Percentiles rank a stretch among this genome's conserved stretches.
These are phyloP conservation scores for Alternaria dauci DNA, from an alignment of 2,329 filamentous ascomycete genomes.

Conservation along the genomic window DNA sequence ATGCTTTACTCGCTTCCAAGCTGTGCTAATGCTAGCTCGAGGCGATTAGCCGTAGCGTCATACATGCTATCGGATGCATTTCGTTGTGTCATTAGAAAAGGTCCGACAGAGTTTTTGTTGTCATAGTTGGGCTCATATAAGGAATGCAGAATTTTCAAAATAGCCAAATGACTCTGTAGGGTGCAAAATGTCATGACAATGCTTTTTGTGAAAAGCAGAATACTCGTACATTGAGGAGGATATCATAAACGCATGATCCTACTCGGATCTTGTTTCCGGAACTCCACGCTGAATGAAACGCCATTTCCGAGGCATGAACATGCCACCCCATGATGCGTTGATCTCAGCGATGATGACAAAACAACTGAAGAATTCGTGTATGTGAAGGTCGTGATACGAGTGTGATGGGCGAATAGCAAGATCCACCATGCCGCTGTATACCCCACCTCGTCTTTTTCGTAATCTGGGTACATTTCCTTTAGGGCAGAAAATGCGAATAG, in stretches of 20 bases:
- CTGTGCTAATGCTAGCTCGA: background rate
- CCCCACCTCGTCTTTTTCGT: background rate
- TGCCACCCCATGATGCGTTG: background rate
- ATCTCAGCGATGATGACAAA: background rate
- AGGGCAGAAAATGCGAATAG: slow-evolving; percentile 57
- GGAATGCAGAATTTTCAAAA: background rate
- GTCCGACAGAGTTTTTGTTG: background rate
- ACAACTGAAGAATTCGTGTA: background rate
- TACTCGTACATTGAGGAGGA: background rate
- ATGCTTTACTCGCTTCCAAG: background rate
- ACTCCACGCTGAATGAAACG: slow-evolving; percentile 4
- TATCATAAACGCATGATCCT: slow-evolving; percentile 3
- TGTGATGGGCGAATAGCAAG: background rate
- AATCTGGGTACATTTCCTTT: background rate
- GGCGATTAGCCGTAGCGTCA: background rate
- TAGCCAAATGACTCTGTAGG: background rate
- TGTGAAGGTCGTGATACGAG: background rate
- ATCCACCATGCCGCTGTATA: background rate
- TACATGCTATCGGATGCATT: background rate
- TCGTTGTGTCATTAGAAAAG: background rate
- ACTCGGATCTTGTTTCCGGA: background rate
- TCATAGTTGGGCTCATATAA: background rate
- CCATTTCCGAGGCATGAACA: slow-evolving; percentile 1
- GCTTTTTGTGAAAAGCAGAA: background rate
- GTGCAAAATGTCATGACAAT: background rate